Percentiles rank a stretch among this genome's conserved stretches.
Evolutionary conservation across 495 filamentous ascomycete species (phyloP).

Genomic region (Daldinia decipiens): DNA sequence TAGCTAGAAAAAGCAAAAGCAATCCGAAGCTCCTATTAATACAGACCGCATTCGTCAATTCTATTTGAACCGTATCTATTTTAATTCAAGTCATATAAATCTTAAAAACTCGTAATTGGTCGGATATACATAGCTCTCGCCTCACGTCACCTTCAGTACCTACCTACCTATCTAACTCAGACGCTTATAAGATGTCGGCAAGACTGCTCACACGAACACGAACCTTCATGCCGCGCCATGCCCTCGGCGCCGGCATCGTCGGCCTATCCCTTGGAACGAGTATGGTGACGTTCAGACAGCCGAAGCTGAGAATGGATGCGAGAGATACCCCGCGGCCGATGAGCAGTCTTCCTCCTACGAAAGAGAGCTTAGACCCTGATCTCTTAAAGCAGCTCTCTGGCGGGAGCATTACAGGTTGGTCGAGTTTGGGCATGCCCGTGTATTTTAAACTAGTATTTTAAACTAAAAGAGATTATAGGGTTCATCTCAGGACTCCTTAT

Average conservation of each 20-base stretch:
- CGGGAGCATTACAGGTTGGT: slow-evolving; percentile 71
- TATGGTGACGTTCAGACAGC: slow-evolving; percentile 33
- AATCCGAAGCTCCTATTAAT: slow-evolving; percentile 22
- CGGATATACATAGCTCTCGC: background rate
- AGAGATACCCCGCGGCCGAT: slow-evolving; percentile 31
- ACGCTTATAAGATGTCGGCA: slow-evolving; percentile 22
- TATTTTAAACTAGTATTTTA: no score
- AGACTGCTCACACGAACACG: slow-evolving; percentile 31
- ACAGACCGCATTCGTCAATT: background rate
- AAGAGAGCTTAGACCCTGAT: slow-evolving; percentile 57
- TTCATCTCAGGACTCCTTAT: slow-evolving; percentile 76
- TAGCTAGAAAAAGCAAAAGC: slow-evolving; percentile 12
- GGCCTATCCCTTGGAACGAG: slow-evolving; percentile 43
- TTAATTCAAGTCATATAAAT: background rate
- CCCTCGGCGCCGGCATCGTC: slow-evolving; percentile 38
- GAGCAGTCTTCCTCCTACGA: slow-evolving; percentile 30
- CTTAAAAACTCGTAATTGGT: background rate
- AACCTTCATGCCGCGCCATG: slow-evolving; percentile 28
- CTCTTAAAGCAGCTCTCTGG: slow-evolving; percentile 73
- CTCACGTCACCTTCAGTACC: background rate
- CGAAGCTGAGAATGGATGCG: slow-evolving; percentile 32
- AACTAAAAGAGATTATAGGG: slow-evolving; percentile 52
- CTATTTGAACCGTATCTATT: background rate
- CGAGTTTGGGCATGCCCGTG: background rate
- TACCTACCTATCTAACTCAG: background rate